phyloP scores from a whole-genome alignment of 176 grass and related monocot species.

The Luzula sylvatica region DNA sequence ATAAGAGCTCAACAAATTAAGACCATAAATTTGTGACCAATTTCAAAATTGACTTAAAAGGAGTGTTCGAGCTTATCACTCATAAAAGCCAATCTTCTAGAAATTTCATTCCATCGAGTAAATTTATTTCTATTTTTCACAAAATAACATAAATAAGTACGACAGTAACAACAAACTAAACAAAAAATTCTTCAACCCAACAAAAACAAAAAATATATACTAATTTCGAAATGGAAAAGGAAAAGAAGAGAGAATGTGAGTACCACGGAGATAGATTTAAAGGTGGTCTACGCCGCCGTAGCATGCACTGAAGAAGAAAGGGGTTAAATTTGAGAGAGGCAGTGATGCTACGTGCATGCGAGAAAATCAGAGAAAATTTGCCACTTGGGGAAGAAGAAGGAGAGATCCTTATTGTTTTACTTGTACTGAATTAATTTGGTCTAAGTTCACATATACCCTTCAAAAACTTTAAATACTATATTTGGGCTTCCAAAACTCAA shows the following conservation, averaged over 20 bases:
- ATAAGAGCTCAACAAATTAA: no score
- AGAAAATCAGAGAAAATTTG: not conserved
- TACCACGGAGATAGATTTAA: not conserved
- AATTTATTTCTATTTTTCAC: not conserved
- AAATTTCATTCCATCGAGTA: conserved; percentile 1
- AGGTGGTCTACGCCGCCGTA: not conserved
- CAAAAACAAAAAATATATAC: not conserved
- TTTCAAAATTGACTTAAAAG: conserved; percentile 6
- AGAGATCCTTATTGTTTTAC: not conserved
- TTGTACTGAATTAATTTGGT: not conserved
- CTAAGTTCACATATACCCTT: no score
- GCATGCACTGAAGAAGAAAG: not conserved
- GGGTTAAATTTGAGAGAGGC: not conserved
- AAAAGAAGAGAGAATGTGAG: not conserved
- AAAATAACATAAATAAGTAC: not conserved
- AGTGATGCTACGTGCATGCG: not conserved
- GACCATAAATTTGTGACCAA: conserved; percentile 3
- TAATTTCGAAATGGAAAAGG: not conserved
- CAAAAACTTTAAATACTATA: no score
- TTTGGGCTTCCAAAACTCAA: no score
- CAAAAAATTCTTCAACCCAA: not conserved
- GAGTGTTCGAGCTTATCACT: not conserved
- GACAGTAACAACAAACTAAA: not conserved
- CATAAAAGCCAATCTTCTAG: not conserved
- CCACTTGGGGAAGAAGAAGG: not conserved